phyloP scores from a whole-genome alignment of 176 grass and related monocot genomes.

The Dactylis glomerata region DNA sequence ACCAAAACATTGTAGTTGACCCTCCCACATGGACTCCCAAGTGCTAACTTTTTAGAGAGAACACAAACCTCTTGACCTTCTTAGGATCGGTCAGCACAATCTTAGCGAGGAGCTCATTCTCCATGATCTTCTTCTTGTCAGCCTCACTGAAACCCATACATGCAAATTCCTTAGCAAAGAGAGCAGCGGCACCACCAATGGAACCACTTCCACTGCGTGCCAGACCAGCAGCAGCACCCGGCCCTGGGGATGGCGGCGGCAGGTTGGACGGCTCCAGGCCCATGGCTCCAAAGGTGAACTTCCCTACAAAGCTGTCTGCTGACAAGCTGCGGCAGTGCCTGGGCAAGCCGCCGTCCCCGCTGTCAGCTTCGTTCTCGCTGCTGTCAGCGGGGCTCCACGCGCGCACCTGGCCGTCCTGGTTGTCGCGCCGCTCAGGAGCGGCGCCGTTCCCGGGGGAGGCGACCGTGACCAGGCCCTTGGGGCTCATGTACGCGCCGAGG shows the following conservation, averaged over 20 bases:
- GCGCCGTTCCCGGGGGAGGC: slow-evolving; percentile 21
- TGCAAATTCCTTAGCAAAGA: slow-evolving; percentile 36
- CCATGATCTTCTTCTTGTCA: slow-evolving; percentile 81
- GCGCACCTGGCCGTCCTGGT: not conserved
- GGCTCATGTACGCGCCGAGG: slow-evolving; percentile 56
- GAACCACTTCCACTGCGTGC: slow-evolving; percentile 27
- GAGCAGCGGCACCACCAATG: slow-evolving; percentile 26
- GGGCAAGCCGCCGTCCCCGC: slow-evolving; percentile 26
- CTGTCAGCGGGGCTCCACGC: slow-evolving; percentile 46
- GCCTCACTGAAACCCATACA: slow-evolving; percentile 55
- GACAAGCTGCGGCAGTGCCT: slow-evolving; percentile 76
- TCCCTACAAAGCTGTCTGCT: slow-evolving; percentile 60
- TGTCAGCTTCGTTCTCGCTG: slow-evolving; percentile 70
- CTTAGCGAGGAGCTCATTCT: slow-evolving; percentile 56
- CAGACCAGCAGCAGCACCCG: not conserved
- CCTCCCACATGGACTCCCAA: not conserved
- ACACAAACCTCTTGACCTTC: slow-evolving; percentile 73
- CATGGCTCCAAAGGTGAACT: slow-evolving; percentile 30
- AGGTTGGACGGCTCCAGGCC: slow-evolving; percentile 46
- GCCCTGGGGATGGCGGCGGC: not conserved
- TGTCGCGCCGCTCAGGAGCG: not conserved
- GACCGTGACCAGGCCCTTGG: slow-evolving; percentile 30
- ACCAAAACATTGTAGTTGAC: not conserved
- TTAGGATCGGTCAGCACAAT: slow-evolving; percentile 70
- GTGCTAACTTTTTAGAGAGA: not conserved